A percentile compares a stretch with the other conserved stretches of the same genome.
These are phyloP conservation scores for Paracorniculantispora psalliotae DNA, from an alignment of 2,329 filamentous ascomycete species.

Conservation along the genomic window DNA sequence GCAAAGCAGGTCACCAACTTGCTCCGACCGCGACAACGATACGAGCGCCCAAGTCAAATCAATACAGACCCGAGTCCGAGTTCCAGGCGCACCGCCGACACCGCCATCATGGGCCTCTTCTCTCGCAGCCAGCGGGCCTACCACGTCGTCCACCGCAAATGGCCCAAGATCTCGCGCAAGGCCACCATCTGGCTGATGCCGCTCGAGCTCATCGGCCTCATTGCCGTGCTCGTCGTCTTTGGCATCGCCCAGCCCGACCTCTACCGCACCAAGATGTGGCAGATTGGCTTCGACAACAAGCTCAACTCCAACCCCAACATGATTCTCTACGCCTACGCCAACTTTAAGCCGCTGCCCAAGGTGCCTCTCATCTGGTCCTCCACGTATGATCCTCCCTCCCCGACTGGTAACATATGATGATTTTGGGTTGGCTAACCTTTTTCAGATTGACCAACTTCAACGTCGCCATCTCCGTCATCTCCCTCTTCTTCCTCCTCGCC, in stretches of 20 bases:
- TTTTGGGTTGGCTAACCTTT: slow-evolving; percentile 13
- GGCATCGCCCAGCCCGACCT: slow-evolving; percentile 68
- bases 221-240: slow-evolving; percentile 64
- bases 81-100: background rate
- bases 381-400: slow-evolving; percentile 49
- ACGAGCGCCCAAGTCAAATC: too few species aligned
- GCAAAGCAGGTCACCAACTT: too few species aligned
- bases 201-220: slow-evolving; percentile 59
- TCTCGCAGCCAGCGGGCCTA: slow-evolving; percentile 28
- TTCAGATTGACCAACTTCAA: slow-evolving; percentile 68
- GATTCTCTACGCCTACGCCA: slow-evolving; percentile 68
- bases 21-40: too few species aligned
- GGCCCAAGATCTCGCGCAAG: slow-evolving; percentile 46
- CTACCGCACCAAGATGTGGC: slow-evolving; percentile 68
- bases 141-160: slow-evolving; percentile 54
- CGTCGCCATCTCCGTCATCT: slow-evolving; percentile 69
- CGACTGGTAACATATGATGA: slow-evolving; percentile 12
- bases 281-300: slow-evolving; percentile 62
- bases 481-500: slow-evolving; percentile 68
- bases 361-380: slow-evolving; percentile 68
- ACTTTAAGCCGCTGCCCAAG: slow-evolving; percentile 57
- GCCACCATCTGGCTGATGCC: slow-evolving; percentile 60
- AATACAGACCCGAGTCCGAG: too few species aligned
- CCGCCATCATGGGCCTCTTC: slow-evolving; percentile 9
- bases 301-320: slow-evolving; percentile 71